Evolutionary conservation across 257 asterid genomes (phyloP).

Genomic region (Nicotiana noctiflora): DNA sequence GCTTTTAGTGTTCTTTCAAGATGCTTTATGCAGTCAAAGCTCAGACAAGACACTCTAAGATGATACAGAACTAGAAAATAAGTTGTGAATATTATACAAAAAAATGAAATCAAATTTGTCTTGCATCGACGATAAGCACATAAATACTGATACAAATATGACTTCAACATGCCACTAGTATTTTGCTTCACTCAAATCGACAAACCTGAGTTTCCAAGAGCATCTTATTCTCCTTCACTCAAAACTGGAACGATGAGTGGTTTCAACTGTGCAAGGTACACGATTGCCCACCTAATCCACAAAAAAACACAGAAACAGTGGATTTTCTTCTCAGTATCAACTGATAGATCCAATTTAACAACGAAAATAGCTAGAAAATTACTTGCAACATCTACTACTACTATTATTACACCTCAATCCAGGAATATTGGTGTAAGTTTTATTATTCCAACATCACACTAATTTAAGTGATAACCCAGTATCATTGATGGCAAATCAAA

Average conservation of each 20-base stretch:
- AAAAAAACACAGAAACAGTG: conserved; percentile 10
- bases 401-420: not conserved
- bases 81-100: not conserved
- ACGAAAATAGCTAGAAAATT: not conserved
- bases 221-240: conserved; percentile 47
- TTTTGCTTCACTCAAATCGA: conserved; percentile 11
- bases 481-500: not conserved
- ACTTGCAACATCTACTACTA: not conserved
- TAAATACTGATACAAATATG: conserved; percentile 14
- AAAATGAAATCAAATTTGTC: conserved; percentile 10
- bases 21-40: too few species aligned
- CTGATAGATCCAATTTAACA: not conserved
- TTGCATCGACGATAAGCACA: not conserved
- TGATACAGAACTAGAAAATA: not conserved
- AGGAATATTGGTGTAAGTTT: not conserved
- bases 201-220: not conserved
- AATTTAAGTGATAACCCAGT: not conserved
- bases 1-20: not conserved
- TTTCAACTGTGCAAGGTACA: conserved; percentile 83
- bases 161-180: conserved; percentile 4
- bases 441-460: not conserved
- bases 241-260: conserved; percentile 85
- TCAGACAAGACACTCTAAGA: not conserved
- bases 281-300: conserved; percentile 79
- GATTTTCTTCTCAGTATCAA: not conserved